These are phyloP conservation scores for Geosmithia putterillii DNA, from an alignment of 2,329 filamentous ascomycete species.

Conservation along the genomic window DNA sequence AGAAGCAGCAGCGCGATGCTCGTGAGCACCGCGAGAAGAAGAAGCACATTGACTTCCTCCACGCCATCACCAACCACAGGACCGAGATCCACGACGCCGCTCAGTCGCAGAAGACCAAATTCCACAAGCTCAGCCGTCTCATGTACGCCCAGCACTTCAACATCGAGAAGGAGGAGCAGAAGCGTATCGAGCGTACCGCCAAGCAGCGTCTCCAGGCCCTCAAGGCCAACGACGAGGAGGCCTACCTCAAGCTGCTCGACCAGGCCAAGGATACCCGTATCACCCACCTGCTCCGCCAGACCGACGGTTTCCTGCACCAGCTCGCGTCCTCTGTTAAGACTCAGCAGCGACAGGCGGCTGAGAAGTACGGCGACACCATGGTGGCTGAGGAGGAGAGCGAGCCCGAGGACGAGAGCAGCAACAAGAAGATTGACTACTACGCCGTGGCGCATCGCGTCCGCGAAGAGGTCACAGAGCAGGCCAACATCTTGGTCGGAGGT, in stretches of 20 bases:
- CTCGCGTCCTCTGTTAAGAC: conserved; percentile 88
- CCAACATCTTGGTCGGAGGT: conserved; percentile 79
- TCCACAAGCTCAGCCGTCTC: conserved; percentile 75
- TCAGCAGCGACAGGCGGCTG: conserved; percentile 74
- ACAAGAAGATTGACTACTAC: conserved; percentile 93
- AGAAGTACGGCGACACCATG: conserved; percentile 56
- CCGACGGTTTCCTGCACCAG: conserved; percentile 93
- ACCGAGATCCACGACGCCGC: conserved; percentile 63
- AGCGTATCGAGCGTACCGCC: conserved; percentile 90
- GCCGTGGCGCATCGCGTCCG: conserved; percentile 93
- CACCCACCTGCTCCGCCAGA: conserved; percentile 90
- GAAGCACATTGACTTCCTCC: conserved; percentile 87
- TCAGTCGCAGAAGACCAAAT: conserved; percentile 56
- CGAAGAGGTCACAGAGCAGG: conserved; percentile 78
- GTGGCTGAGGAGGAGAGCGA: conserved; percentile 53
- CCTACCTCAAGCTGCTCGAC: conserved; percentile 92
- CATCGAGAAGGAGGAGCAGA: conserved; percentile 99
- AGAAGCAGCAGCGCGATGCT: conserved; percentile 96
- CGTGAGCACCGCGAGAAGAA: conserved; percentile 95
- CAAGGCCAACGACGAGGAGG: conserved; percentile 98
- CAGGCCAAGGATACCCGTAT: conserved; percentile 99
- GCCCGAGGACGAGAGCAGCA: conserved; percentile 54
- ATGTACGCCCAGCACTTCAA: conserved; percentile 87
- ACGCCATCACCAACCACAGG: conserved; percentile 73
- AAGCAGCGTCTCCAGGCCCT: conserved; percentile 99